These are phyloP conservation scores for Pseudogymnoascus sp. DNA, from an alignment of 2,329 filamentous ascomycete species.

Conservation along the genomic window DNA sequence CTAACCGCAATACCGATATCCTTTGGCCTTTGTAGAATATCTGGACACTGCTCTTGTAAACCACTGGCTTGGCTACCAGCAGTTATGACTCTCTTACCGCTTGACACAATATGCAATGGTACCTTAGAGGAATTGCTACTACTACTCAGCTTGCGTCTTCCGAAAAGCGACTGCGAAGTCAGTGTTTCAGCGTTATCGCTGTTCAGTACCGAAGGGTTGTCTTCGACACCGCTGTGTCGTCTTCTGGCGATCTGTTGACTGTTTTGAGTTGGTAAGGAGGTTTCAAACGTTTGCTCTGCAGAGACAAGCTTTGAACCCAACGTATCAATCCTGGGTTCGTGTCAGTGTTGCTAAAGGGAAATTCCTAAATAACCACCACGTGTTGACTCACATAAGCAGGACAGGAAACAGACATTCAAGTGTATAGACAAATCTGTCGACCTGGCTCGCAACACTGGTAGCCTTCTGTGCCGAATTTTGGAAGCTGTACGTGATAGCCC, in stretches of 20 bases:
- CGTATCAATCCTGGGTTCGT: neutral
- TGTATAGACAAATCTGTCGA: conserved; percentile 37
- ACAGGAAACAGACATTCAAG: conserved; percentile 37
- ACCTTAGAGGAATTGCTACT: neutral
- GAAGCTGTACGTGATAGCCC: conserved; percentile 37
- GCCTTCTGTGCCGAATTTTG: conserved; percentile 33
- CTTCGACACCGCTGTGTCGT: neutral
- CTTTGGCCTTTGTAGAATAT: neutral
- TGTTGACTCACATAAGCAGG: conserved; percentile 32
- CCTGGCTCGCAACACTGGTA: conserved; percentile 31
- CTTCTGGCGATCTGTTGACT: neutral
- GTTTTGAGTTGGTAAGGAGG: neutral
- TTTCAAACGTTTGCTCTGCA: neutral
- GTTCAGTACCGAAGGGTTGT: neutral
- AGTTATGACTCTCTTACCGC: neutral
- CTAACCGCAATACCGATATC: neutral
- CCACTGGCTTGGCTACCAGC: neutral
- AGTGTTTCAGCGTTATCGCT: neutral
- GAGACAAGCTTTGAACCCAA: neutral
- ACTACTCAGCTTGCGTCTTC: neutral
- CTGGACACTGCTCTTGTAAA: neutral
- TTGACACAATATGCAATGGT: neutral
- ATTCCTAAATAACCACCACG: neutral
- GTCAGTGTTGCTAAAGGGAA: neutral
- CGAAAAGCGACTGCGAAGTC: neutral